phyloP scores from a whole-genome alignment of 306 rosid genomes.

The Lupinus albus region DNA sequence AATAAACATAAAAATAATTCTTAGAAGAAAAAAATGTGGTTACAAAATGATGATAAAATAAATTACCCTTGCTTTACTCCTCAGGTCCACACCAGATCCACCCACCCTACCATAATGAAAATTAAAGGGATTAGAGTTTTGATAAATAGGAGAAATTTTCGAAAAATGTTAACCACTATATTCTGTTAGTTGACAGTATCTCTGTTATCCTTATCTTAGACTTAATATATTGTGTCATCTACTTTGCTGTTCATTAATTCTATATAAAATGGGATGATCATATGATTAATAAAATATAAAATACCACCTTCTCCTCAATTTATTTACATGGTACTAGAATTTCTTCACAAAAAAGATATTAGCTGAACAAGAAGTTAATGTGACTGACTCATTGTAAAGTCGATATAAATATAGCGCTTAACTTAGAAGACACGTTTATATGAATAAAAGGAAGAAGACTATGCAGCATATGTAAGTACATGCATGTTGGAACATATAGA shows the following conservation, averaged over 20 bases:
- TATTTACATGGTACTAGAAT: too few species aligned
- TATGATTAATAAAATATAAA: too few species aligned
- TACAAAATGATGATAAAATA: slow-evolving; percentile 19
- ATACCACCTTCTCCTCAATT: too few species aligned
- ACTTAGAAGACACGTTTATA: background rate
- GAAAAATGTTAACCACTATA: too few species aligned
- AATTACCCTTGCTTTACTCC: slow-evolving; percentile 93
- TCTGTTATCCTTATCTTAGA: too few species aligned
- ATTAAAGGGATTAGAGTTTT: background rate
- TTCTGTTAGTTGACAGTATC: too few species aligned
- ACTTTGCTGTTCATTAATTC: too few species aligned
- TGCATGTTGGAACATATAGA: background rate
- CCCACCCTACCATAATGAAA: slow-evolving; percentile 65
- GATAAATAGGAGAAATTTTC: background rate
- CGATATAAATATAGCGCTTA: background rate
- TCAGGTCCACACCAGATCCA: slow-evolving; percentile 84
- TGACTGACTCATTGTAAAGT: background rate
- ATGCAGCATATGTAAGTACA: background rate
- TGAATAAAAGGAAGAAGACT: background rate
- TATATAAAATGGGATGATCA: too few species aligned
- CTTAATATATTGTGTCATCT: too few species aligned
- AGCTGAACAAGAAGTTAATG: background rate
- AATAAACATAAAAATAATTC: too few species aligned
- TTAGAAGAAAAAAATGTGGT: background rate
- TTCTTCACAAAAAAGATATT: background rate